Conservation (phyloP, 176 grass and related monocot genomes). For the Rhynchospora breviuscula region DNA sequence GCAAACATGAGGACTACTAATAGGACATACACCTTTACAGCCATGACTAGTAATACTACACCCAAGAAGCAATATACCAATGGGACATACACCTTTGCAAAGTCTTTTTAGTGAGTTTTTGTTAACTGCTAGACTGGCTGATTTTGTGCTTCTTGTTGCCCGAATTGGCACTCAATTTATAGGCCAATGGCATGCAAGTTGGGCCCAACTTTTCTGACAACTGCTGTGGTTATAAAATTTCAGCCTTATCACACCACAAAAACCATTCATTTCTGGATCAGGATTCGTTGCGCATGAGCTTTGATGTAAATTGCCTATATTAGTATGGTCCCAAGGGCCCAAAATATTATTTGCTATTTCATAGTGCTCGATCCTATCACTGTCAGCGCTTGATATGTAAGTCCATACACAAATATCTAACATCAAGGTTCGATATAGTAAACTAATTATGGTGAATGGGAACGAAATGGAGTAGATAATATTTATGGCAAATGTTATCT, state of each 20-base stretch:
- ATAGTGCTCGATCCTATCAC: not conserved
- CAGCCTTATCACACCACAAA: not conserved
- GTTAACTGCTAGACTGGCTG: not conserved
- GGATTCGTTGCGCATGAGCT: not conserved
- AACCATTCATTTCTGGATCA: not conserved
- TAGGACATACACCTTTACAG: slow-evolving; percentile 24
- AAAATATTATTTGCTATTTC: not conserved
- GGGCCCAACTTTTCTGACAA: not conserved
- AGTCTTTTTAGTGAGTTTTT: not conserved
- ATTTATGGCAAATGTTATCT: not conserved
- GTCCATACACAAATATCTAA: too few relatives aligned
- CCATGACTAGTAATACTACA: slow-evolving; percentile 22
- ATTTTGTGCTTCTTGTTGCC: not conserved
- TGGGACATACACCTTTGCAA: too few relatives aligned
- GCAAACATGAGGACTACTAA: not conserved
- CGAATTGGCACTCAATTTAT: not conserved
- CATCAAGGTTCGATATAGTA: not conserved
- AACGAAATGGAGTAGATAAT: not conserved
- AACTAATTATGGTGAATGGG: not conserved
- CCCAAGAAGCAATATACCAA: not conserved
- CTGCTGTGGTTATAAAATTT: not conserved
- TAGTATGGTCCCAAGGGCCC: not conserved
- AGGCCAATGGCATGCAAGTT: not conserved
- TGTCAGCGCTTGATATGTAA: not conserved
- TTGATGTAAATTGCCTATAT: not conserved